phyloP scores from a whole-genome alignment of 2,329 filamentous ascomycete genomes.

The Fusarium denticulatum region DNA sequence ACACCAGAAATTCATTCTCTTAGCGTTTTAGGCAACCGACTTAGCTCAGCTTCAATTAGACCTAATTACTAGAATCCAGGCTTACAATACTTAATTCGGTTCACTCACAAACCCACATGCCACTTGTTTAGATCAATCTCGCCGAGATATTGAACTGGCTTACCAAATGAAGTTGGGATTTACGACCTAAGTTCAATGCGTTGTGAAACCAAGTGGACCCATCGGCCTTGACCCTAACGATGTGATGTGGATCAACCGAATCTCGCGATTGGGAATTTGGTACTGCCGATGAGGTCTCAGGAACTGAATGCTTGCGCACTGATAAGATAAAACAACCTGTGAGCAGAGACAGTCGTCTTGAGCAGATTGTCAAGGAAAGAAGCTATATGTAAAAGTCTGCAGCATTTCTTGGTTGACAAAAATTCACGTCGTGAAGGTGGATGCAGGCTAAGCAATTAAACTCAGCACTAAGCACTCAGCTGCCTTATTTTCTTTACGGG shows the following conservation, averaged over 20 bases:
- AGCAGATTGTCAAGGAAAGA: fast-evolving
- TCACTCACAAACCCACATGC: fast-evolving
- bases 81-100: too few species aligned
- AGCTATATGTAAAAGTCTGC: background rate
- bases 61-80: background rate
- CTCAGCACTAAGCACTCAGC: background rate
- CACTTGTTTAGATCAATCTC: background rate
- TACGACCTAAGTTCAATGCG: background rate
- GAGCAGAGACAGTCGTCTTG: fast-evolving
- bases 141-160: background rate
- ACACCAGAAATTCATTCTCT: background rate
- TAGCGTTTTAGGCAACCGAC: background rate
- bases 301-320: background rate
- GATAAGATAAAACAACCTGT: fast-evolving
- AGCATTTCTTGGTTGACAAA: background rate
- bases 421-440: background rate
- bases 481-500: background rate
- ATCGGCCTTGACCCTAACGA: background rate
- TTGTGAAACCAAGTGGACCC: background rate
- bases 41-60: too few species aligned
- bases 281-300: fast-evolving
- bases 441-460: background rate
- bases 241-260: background rate
- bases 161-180: background rate
- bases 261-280: background rate